These are phyloP conservation scores for Tetragonia tetragonoides DNA, from an alignment of 148 eudicot species.

Conservation along the genomic window DNA sequence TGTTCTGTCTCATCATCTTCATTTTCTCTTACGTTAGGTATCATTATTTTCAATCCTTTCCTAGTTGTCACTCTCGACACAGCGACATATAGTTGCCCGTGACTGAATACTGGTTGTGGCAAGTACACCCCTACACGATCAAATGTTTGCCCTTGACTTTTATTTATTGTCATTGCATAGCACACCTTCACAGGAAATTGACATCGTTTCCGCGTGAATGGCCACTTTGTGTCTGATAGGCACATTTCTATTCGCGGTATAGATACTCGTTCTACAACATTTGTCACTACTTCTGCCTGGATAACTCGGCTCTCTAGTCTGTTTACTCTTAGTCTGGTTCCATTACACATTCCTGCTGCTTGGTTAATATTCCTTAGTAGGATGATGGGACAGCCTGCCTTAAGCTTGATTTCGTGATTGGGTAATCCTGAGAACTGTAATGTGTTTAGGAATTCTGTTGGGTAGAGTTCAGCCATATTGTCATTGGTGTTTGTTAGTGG, in stretches of 20 bases:
- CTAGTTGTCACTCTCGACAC: background rate
- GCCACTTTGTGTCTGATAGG: background rate
- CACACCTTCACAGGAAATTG: background rate
- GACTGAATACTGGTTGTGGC: background rate
- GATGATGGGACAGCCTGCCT: background rate
- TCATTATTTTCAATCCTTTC: background rate
- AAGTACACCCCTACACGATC: background rate
- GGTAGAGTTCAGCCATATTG: background rate
- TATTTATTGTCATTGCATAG: background rate
- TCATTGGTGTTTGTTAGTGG: background rate
- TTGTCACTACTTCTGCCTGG: background rate
- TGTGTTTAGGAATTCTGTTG: background rate
- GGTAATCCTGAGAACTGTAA: background rate
- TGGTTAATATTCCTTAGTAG: background rate
- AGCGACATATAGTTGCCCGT: background rate
- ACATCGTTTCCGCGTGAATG: too few species aligned
- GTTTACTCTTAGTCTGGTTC: background rate
- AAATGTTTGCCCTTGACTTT: background rate
- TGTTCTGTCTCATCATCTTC: too few species aligned
- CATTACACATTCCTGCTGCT: background rate
- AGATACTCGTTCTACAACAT: background rate
- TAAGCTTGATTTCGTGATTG: background rate
- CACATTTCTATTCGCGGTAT: background rate
- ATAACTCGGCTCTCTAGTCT: background rate
- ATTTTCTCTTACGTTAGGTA: too few species aligned